phyloP scores from a whole-genome alignment of 106 monocot species.

The Phalaenopsis equestris region DNA sequence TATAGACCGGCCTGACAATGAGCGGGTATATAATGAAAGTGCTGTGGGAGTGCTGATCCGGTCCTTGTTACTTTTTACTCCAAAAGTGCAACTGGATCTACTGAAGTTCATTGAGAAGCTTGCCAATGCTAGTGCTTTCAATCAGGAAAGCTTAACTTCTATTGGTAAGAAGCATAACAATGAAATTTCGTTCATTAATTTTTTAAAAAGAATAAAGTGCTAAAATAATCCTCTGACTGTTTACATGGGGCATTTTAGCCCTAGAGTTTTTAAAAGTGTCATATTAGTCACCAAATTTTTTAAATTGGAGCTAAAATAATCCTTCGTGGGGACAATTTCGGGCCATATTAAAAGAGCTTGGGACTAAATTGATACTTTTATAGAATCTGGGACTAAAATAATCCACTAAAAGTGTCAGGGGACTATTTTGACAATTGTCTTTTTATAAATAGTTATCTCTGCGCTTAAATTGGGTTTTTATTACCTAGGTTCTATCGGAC shows the following conservation, averaged over 20 bases:
- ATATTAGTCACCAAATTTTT: no score
- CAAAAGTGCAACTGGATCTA: slow-evolving; percentile 85
- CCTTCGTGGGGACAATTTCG: no score
- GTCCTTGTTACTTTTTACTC: slow-evolving; percentile 78
- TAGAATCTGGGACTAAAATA: no score
- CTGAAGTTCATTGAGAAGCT: slow-evolving; percentile 82
- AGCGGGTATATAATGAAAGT: slow-evolving; percentile 83
- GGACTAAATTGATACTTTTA: no score
- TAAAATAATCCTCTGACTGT: no score
- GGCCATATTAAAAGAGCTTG: no score
- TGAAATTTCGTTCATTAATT: background rate
- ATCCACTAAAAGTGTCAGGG: no score
- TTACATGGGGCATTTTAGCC: no score
- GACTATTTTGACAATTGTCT: no score
- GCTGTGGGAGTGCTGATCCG: slow-evolving; percentile 74
- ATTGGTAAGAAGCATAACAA: slow-evolving; percentile 42
- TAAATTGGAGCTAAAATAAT: no score
- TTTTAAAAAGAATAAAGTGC: background rate
- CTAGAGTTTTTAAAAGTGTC: no score
- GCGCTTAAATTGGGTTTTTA: slow-evolving; percentile 11
- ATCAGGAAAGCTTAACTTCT: slow-evolving; percentile 91
- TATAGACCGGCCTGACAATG: slow-evolving; percentile 35
- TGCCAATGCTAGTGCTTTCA: slow-evolving; percentile 71
- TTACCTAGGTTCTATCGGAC: slow-evolving; percentile 79
- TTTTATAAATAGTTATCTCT: background rate